Evolutionary conservation across 2,329 filamentous ascomycete genomes (phyloP).

Genomic region (Zymoseptoria ardabiliae): DNA sequence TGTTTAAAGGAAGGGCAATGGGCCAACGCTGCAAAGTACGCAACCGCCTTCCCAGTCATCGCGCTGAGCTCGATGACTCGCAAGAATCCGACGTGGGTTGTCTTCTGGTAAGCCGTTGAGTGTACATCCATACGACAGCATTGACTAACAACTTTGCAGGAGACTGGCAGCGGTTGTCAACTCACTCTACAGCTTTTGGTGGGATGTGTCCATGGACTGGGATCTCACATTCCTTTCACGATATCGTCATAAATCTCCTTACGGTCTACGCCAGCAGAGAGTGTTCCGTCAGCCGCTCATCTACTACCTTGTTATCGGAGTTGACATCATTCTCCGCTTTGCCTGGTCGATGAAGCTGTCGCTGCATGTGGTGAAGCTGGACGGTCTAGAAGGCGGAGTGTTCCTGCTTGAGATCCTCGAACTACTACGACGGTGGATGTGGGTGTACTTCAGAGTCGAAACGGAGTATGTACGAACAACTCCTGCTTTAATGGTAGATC

Average conservation of each 20-base stretch:
- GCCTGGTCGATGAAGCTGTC: slow-evolving; percentile 88
- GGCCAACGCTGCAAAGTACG: slow-evolving; percentile 91
- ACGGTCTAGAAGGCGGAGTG: slow-evolving; percentile 80
- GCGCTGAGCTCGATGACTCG: slow-evolving; percentile 44
- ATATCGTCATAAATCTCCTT: slow-evolving; percentile 58
- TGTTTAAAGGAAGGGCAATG: slow-evolving; percentile 80
- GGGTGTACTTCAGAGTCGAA: slow-evolving; percentile 94
- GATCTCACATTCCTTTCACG: slow-evolving; percentile 75
- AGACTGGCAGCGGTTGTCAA: slow-evolving; percentile 52
- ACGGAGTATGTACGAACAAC: slow-evolving; percentile 63
- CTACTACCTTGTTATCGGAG: slow-evolving; percentile 73
- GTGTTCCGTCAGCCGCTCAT: slow-evolving; percentile 63
- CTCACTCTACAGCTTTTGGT: slow-evolving; percentile 94
- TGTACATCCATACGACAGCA: neutral
- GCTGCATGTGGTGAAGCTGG: slow-evolving; percentile 72
- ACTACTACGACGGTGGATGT: slow-evolving; percentile 83
- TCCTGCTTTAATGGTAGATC: slow-evolving; percentile 6
- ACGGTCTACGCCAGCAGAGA: slow-evolving; percentile 67
- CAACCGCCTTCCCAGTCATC: slow-evolving; percentile 88
- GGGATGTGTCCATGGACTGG: slow-evolving; percentile 96
- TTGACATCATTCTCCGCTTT: slow-evolving; percentile 77
- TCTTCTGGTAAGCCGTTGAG: slow-evolving; percentile 13
- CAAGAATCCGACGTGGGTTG: slow-evolving; percentile 11
- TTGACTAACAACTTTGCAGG: slow-evolving; percentile 9
- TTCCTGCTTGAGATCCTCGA: slow-evolving; percentile 84